Percentiles rank a stretch among this genome's conserved stretches.
phyloP scores from a whole-genome alignment of 306 rosid species.

The Ceratonia siliqua region DNA sequence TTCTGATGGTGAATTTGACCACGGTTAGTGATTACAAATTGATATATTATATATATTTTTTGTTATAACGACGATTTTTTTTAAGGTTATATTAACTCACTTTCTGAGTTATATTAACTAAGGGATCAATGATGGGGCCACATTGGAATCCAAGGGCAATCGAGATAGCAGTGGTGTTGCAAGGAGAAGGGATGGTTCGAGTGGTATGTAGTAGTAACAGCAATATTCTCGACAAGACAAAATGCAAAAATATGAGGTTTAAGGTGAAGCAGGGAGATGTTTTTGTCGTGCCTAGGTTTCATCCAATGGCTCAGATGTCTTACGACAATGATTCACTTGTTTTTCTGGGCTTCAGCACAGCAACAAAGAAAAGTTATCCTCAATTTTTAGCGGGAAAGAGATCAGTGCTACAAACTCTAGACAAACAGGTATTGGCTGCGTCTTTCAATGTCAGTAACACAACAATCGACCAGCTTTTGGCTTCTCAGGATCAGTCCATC shows the following conservation, averaged over 20 bases:
- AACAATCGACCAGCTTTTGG: constrained; percentile 53
- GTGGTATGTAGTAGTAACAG: constrained; percentile 57
- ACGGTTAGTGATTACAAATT: constrained; percentile 47
- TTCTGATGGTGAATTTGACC: constrained; percentile 74
- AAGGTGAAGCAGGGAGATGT: constrained; percentile 71
- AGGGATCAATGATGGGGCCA: constrained; percentile 95
- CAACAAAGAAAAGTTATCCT: constrained; percentile 47
- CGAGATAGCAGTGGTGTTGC: constrained; percentile 63
- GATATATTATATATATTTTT: neutral
- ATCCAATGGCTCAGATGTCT: constrained; percentile 91
- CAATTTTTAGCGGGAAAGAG: constrained; percentile 72
- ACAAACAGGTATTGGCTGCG: constrained; percentile 56
- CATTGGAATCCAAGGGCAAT: constrained; percentile 85
- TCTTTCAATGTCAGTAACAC: constrained; percentile 59
- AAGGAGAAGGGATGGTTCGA: constrained; percentile 77
- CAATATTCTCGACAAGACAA: constrained; percentile 17
- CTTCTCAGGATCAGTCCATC: constrained; percentile 48
- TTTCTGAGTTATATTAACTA: neutral
- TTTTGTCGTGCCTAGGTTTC: constrained; percentile 73
- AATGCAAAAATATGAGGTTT: constrained; percentile 62
- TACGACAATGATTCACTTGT: constrained; percentile 64
- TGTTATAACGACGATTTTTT: neutral
- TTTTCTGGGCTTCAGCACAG: constrained; percentile 81
- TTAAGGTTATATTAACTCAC: neutral
- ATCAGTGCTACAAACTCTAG: constrained; percentile 57